Conservation (phyloP, 2,329 filamentous ascomycete species). For the Ceratocystis cubensis region DNA sequence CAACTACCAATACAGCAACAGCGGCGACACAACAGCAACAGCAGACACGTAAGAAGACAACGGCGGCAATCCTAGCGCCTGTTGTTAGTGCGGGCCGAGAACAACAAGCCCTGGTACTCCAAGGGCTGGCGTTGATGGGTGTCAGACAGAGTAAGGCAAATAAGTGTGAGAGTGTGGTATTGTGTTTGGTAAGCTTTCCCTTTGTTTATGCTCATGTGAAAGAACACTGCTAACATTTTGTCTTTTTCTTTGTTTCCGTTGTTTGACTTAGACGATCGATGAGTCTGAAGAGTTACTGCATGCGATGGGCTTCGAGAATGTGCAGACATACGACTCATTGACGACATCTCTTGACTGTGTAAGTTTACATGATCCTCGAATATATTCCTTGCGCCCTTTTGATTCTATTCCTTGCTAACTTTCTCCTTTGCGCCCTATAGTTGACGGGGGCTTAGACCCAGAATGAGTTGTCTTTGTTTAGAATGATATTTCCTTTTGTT, state of each 20-base stretch:
- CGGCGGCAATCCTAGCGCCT: conserved; percentile 69
- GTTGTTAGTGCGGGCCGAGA: conserved; percentile 54
- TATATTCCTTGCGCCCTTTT: neutral
- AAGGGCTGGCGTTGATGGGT: conserved; percentile 68
- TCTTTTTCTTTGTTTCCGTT: neutral
- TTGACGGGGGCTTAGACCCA: neutral
- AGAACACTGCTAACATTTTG: neutral
- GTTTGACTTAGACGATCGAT: neutral
- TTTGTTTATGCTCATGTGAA: neutral
- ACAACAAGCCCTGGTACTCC: conserved; percentile 56
- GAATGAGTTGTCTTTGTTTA: no score
- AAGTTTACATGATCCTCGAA: neutral
- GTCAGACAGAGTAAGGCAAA: conserved; percentile 72
- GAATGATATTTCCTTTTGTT: no score
- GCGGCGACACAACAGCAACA: neutral
- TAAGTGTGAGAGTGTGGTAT: conserved; percentile 56
- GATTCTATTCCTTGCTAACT: neutral
- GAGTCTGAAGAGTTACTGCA: neutral
- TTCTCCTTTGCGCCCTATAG: neutral
- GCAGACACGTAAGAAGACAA: neutral
- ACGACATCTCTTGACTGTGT: neutral
- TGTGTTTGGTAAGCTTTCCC: conserved; percentile 59
- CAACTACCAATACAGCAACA: conserved; percentile 21
- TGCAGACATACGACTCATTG: neutral
- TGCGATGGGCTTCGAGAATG: neutral